A percentile compares a stretch with the other conserved stretches of the same genome.
Conservation (phyloP, 768 basidiomycete species). For the Macrocybe gigantea region DNA sequence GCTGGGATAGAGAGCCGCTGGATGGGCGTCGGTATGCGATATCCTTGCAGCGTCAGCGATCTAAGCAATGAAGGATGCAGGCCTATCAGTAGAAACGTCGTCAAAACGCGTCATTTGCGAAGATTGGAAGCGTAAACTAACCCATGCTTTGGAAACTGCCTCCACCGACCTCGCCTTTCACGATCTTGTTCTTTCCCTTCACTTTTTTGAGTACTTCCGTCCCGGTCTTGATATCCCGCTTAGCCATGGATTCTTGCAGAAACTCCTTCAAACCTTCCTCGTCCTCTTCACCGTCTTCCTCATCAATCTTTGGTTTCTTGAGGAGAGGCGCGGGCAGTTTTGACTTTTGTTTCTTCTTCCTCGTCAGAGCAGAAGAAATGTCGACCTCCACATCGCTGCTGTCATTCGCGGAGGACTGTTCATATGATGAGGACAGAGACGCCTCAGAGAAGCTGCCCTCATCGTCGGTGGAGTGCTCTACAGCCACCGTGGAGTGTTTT, state of each 20-base stretch:
- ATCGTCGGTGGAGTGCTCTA: no score
- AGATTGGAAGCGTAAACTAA: constrained; percentile 28
- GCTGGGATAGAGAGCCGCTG: constrained; percentile 87
- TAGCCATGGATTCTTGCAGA: constrained; percentile 63
- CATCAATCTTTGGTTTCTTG: constrained; percentile 29
- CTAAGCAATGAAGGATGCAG: constrained; percentile 80
- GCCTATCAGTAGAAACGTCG: constrained; percentile 35
- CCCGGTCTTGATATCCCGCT: constrained; percentile 69
- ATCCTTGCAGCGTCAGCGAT: constrained; percentile 86
- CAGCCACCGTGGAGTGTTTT: no score
- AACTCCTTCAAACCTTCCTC: constrained; percentile 54
- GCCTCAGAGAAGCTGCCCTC: no score
- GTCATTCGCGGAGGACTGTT: no score
- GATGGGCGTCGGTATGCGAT: constrained; percentile 93
- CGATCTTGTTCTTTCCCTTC: constrained; percentile 64
- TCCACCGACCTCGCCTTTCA: constrained; percentile 79
- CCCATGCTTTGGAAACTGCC: constrained; percentile 98
- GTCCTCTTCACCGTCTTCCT: constrained; percentile 40
- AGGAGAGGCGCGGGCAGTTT: constrained; percentile 59
- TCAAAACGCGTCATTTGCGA: constrained; percentile 2
- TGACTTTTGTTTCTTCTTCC: constrained; percentile 26
- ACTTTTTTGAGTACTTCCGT: constrained; percentile 72
- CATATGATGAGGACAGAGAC: no score
- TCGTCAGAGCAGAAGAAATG: no score
- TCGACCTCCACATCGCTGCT: no score